Percentiles rank a stretch among this genome's conserved stretches.
Conservation (phyloP, 75 land plant species). For the Picea glauca region DNA sequence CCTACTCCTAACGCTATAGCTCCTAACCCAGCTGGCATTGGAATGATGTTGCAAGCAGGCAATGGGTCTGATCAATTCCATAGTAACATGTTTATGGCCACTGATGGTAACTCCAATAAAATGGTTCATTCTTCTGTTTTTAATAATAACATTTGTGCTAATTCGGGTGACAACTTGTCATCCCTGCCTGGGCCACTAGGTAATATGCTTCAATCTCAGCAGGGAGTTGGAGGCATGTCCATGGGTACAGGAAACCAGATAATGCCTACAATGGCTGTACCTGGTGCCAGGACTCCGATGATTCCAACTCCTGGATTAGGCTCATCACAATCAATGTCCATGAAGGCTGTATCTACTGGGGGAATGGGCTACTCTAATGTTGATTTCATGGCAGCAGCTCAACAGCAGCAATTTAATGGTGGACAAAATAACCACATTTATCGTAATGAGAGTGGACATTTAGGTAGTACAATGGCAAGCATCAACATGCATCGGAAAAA, state of each 20-base stretch:
- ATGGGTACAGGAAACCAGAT: slow-evolving; percentile 27
- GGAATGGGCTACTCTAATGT: slow-evolving; percentile 38
- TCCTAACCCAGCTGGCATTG: slow-evolving; percentile 22
- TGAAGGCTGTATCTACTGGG: slow-evolving; percentile 30
- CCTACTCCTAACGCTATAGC: slow-evolving; percentile 19
- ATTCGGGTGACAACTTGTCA: slow-evolving; percentile 4
- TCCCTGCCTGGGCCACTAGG: slow-evolving; percentile 21
- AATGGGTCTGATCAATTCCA: slow-evolving; percentile 27
- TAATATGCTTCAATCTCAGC: slow-evolving; percentile 49
- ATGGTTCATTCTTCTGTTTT: not conserved
- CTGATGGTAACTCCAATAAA: slow-evolving; percentile 30
- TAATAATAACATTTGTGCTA: slow-evolving; percentile 2
- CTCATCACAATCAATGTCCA: slow-evolving; percentile 28
- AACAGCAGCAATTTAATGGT: slow-evolving; percentile 48
- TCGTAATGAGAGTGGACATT: slow-evolving; percentile 52
- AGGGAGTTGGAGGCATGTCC: slow-evolving; percentile 26
- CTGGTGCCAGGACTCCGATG: slow-evolving; percentile 40
- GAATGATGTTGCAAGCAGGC: slow-evolving; percentile 23
- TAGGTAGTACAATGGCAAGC: slow-evolving; percentile 30
- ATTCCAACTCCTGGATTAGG: slow-evolving; percentile 75
- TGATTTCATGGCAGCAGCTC: slow-evolving; percentile 37
- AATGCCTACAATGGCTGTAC: slow-evolving; percentile 43
- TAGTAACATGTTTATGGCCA: slow-evolving; percentile 26
- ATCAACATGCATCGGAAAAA: slow-evolving; percentile 48
- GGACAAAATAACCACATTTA: slow-evolving; percentile 43